phyloP scores from a whole-genome alignment of 2,329 filamentous ascomycete genomes.

The Ceratocystis diversiconidia region DNA sequence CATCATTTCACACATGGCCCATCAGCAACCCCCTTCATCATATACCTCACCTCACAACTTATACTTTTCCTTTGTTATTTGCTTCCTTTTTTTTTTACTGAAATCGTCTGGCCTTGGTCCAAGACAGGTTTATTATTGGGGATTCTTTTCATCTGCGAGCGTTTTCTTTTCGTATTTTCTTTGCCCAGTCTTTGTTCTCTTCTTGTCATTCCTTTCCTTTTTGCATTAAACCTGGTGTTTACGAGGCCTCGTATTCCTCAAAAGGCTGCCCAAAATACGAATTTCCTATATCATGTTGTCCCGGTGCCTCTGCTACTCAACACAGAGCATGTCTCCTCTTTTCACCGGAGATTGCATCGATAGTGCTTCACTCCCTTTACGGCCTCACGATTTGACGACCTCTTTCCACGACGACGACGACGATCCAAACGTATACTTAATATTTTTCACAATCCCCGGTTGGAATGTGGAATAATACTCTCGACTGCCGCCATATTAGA shows the following conservation, averaged over 20 bases:
- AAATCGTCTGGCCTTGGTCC: slow-evolving; percentile 7
- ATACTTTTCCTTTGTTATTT: slow-evolving; percentile 5
- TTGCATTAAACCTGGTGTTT: slow-evolving; percentile 6
- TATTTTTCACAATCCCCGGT: slow-evolving; percentile 4
- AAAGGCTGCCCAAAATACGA: neutral
- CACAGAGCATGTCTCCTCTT: neutral
- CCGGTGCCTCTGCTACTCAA: neutral
- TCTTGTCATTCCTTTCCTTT: neutral
- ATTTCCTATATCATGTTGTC: neutral
- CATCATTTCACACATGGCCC: slow-evolving; percentile 12
- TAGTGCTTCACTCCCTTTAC: neutral
- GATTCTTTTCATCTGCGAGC: neutral
- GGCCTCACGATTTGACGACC: slow-evolving; percentile 7
- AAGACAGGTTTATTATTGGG: slow-evolving; percentile 8
- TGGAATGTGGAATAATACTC: slow-evolving; percentile 3
- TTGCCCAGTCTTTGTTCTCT: slow-evolving; percentile 4
- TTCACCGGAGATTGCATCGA: neutral
- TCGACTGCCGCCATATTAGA: neutral
- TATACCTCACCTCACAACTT: slow-evolving; percentile 13
- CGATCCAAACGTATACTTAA: neutral
- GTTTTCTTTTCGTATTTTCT: slow-evolving; percentile 9
- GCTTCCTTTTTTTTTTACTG: neutral
- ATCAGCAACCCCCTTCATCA: slow-evolving; percentile 11
- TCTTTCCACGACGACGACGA: neutral
- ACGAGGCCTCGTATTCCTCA: neutral